Percentiles rank a stretch among this genome's conserved stretches.
phyloP scores from a whole-genome alignment of 75 land plant genomes.

The Cryptomeria japonica region DNA sequence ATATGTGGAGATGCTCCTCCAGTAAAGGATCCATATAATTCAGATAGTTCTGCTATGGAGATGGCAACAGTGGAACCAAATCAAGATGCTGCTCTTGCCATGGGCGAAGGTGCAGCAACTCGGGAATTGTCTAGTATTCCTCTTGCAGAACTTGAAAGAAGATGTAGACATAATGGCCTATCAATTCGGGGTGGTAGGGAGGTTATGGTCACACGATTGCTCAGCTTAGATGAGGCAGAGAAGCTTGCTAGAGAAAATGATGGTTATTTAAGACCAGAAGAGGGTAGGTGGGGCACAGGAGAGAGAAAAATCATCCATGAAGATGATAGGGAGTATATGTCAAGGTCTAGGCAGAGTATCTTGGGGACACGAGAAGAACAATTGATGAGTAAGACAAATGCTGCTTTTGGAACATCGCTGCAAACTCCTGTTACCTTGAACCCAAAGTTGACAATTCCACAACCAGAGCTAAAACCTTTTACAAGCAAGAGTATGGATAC shows the following conservation, averaged over 20 bases:
- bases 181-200: conserved; percentile 56
- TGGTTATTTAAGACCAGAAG: neutral
- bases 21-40: conserved; percentile 23
- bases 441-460: conserved; percentile 32
- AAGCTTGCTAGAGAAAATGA: conserved; percentile 19
- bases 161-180: conserved; percentile 53
- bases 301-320: conserved; percentile 31
- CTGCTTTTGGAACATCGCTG: conserved; percentile 2
- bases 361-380: conserved; percentile 5
- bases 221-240: conserved; percentile 58
- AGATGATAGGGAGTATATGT: conserved; percentile 11
- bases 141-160: conserved; percentile 48
- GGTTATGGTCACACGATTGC: conserved; percentile 46
- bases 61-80: conserved; percentile 21
- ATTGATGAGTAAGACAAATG: neutral
- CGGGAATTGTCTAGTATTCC: conserved; percentile 45
- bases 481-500: conserved; percentile 22
- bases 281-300: conserved; percentile 1
- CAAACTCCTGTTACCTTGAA: conserved; percentile 5
- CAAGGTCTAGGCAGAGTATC: conserved; percentile 11
- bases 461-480: conserved; percentile 33
- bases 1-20: conserved; percentile 49
- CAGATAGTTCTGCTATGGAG: conserved; percentile 22
- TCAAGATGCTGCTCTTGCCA: conserved; percentile 54
- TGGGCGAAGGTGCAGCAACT: conserved; percentile 58